Base-by-base conservation (phyloP, 2,329 filamentous ascomycete genomes). In the Pseudogymnoascus sp. region DNA sequence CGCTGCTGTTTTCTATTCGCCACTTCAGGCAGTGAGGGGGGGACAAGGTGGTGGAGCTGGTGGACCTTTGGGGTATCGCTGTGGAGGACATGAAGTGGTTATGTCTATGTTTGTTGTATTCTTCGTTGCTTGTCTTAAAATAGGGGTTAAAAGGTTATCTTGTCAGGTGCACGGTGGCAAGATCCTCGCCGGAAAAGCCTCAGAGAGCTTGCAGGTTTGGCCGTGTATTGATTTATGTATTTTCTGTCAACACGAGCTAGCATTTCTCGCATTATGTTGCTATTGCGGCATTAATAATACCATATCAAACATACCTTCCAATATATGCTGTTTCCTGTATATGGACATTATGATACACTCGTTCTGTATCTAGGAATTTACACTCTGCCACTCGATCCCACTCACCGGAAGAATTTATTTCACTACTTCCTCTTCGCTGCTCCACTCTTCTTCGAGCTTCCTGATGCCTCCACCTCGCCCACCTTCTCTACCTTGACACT, bases 391-490 rank as follows among this genome's bases (percentile, higher is more conserved):
- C 58, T 25, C 33, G 19, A 22, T 41, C n/a, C 35, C 58, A 39
- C 28, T 38, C 58, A 39, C 68, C 75, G 67, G 14, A 41, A 25
- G 14, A 9, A 35, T 28, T 30, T 39, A 35, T 28, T 30, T 39
- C 58, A 38, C 60, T 72, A 80, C 72, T 77, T 81, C 66, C 80
- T 75, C 73, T 81, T 82, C 62, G 75, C 80, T 5, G 76, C 78
- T 63, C 76, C 76, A 38, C 78, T 78, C 58, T 76, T 78, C 64
- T 81, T 77, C 5, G 78, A 75, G 28, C 67, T 71, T 23, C 84
- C 83, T 2, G 77, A 82, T 2, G 79, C 72, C 74, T 80, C 82
- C 25, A 64, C 60, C 39, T 64, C 66, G 58, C 62, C 62, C 16
- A 64, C 63, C 16, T 30, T 63, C n/a, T 70, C 62, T 12, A 65